Evolutionary conservation across 208 protist species (phyloP), one percentile per base, ranked within the genome.

Genomic region (Endotrypanum monterogeii): DNA sequence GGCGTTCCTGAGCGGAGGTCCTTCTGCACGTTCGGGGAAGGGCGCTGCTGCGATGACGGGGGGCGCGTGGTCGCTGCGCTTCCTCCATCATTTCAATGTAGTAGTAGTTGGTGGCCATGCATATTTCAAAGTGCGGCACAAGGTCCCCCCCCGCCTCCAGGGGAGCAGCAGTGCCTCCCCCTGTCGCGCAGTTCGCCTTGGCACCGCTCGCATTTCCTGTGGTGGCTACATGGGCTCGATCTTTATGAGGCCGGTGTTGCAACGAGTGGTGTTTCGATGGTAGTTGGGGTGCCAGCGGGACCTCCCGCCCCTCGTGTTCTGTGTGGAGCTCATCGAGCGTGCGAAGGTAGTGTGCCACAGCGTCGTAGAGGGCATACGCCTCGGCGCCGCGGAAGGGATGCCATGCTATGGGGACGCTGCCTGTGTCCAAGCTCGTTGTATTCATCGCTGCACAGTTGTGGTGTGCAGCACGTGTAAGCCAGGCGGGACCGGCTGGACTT

Each of bases 21-120:
- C 51, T 37, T 30, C 62, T n/a, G 32, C 23, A 8, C 23, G 55
- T 48, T 16, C 39, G 32, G 25, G 70, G 39, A 11, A 30, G 66
- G 46, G 25, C 54, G 66, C 50, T 58, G 66, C 61, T 44, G 54
- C 61, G 44, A 52, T 25, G 60, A 44, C 46, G 48, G 9, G 35
- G 52, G 39, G 30, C 1, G 63, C 63, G 62, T 30, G 73, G 77
- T 63, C 71, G 65, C 14, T 67, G 67, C 55, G 73, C 66, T 71
- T 83, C 78, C 62, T 84, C 78, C 56, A 84, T 54, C 55, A 69
- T 52, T 0, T 70, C 57, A 54, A 90, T 87, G 76, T 89, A 90
- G 78, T 92, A 92, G 76, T 90, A 90, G 78, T 92, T 82, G 20
- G 78, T 82, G 6, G 85, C 83, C 16, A 92, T 73, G 56, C 75